Percentiles rank a stretch among this genome's conserved stretches.
Evolutionary conservation across 2,329 filamentous ascomycete genomes (phyloP).

Genomic region (Colletotrichum agaves): DNA sequence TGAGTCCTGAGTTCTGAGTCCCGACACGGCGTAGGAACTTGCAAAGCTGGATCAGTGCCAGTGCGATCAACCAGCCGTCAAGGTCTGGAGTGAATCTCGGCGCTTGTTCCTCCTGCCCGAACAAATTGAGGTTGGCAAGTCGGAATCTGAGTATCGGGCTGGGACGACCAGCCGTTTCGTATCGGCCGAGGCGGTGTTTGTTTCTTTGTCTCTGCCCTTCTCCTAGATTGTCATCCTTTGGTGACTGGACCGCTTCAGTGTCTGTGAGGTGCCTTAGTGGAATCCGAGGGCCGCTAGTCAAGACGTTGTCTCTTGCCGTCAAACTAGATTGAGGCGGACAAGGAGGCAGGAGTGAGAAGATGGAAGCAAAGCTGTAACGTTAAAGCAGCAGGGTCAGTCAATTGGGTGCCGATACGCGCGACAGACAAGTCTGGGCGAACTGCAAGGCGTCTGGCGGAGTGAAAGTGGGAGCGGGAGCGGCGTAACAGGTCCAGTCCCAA

Average conservation of each 20-base stretch:
- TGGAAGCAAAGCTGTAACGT: not conserved
- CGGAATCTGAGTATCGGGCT: conserved; percentile 2
- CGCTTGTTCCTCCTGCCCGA: conserved; percentile 24
- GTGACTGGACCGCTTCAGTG: conserved; percentile 15
- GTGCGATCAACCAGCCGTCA: conserved; percentile 17
- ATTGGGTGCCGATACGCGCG: not conserved
- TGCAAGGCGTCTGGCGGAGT: not conserved
- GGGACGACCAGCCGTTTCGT: conserved; percentile 33
- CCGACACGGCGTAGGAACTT: not conserved
- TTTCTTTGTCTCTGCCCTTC: conserved; percentile 32
- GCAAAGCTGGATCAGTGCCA: conserved; percentile 1
- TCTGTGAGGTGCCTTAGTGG: conserved; percentile 33
- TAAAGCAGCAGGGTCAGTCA: conserved; percentile 8
- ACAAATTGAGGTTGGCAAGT: conserved; percentile 8
- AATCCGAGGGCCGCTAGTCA: conserved; percentile 16
- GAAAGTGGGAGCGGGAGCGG: conserved; percentile 11
- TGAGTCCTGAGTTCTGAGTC: not conserved
- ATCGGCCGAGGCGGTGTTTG: conserved; percentile 34
- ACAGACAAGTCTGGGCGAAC: not conserved
- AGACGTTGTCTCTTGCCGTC: conserved; percentile 2
- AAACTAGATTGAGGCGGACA: not conserved
- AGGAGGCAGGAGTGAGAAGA: conserved; percentile 3
- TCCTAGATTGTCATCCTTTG: not conserved
- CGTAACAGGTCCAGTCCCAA: conserved; percentile 30
- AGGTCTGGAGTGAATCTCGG: not conserved